A percentile compares a stretch with the other conserved stretches of the same genome.
phyloP scores from a whole-genome alignment of 2,329 filamentous ascomycete species.

The Bipolaris sorokiniana region DNA sequence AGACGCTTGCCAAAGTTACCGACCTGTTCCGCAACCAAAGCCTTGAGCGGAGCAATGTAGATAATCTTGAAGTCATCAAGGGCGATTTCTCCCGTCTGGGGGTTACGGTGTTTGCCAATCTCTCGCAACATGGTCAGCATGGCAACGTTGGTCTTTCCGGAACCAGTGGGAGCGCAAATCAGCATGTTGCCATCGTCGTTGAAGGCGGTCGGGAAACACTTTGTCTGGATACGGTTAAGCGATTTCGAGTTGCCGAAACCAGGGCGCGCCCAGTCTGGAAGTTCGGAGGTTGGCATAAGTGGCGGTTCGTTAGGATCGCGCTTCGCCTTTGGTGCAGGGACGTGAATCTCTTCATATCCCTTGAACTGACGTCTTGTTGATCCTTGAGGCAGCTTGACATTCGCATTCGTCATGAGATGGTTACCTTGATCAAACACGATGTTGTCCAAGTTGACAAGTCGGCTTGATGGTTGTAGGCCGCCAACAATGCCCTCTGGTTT shows the following conservation, averaged over 20 bases:
- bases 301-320: conserved; percentile 75
- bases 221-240: conserved; percentile 94
- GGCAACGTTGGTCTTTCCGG: conserved; percentile 97
- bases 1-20: conserved; percentile 94
- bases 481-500: conserved; percentile 67
- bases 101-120: conserved; percentile 92
- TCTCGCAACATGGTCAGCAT: conserved; percentile 97
- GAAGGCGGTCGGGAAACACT: conserved; percentile 89
- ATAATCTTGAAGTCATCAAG: conserved; percentile 98
- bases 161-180: conserved; percentile 94
- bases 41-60: conserved; percentile 95
- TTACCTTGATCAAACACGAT: conserved; percentile 97
- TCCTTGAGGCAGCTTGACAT: conserved; percentile 89
- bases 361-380: conserved; percentile 96
- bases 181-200: conserved; percentile 96
- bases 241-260: conserved; percentile 87
- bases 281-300: conserved; percentile 81
- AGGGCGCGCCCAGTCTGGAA: conserved; percentile 88
- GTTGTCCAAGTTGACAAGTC: conserved; percentile 92
- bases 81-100: conserved; percentile 89
- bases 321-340: conserved; percentile 88
- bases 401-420: conserved; percentile 99
- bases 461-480: conserved; percentile 85
- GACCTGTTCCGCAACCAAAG: conserved; percentile 95
- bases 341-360: conserved; percentile 97